Evolutionary conservation across 2,329 filamentous ascomycete genomes (phyloP).

Genomic region (Fusarium guadeloupense): DNA sequence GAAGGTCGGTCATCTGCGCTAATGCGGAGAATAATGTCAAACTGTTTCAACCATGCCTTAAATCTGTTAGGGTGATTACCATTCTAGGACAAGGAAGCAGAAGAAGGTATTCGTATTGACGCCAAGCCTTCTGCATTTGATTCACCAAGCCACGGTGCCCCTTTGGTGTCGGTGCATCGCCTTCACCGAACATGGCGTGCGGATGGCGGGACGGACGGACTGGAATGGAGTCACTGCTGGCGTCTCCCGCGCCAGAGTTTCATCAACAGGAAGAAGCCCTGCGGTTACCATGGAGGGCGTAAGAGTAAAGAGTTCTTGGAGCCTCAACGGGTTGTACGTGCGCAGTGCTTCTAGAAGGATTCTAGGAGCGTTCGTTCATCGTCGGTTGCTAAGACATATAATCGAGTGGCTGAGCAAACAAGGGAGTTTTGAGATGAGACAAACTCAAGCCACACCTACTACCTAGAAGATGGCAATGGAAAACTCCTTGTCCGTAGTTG

Average conservation of each 20-base stretch:
- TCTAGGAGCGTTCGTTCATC: slow-evolving; percentile 5
- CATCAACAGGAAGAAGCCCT: neutral
- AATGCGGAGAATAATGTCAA: slow-evolving; percentile 30
- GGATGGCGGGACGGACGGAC: slow-evolving; percentile 31
- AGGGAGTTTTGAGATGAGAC: slow-evolving; percentile 10
- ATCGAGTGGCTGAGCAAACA: neutral
- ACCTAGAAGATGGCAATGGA: slow-evolving; percentile 12
- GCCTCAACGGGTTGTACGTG: slow-evolving; percentile 25
- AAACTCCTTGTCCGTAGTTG: no score
- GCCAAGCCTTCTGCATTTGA: slow-evolving; percentile 32
- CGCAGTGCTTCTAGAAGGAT: slow-evolving; percentile 32
- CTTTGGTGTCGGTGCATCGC: slow-evolving; percentile 36
- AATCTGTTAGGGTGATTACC: slow-evolving; percentile 25
- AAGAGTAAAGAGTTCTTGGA: slow-evolving; percentile 11
- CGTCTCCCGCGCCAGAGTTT: slow-evolving; percentile 1
- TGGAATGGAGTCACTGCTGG: slow-evolving; percentile 32
- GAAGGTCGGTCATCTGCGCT: slow-evolving; percentile 16
- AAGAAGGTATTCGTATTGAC: slow-evolving; percentile 26
- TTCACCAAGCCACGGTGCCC: slow-evolving; percentile 26
- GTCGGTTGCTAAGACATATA: slow-evolving; percentile 6
- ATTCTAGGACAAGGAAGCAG: slow-evolving; percentile 31
- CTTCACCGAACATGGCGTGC: slow-evolving; percentile 37
- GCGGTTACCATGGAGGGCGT: slow-evolving; percentile 15
- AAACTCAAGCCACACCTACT: slow-evolving; percentile 19
- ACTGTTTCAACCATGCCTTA: slow-evolving; percentile 41